Base-by-base conservation (phyloP, 305 asterid species). In the Solanum aculeatissimum region DNA sequence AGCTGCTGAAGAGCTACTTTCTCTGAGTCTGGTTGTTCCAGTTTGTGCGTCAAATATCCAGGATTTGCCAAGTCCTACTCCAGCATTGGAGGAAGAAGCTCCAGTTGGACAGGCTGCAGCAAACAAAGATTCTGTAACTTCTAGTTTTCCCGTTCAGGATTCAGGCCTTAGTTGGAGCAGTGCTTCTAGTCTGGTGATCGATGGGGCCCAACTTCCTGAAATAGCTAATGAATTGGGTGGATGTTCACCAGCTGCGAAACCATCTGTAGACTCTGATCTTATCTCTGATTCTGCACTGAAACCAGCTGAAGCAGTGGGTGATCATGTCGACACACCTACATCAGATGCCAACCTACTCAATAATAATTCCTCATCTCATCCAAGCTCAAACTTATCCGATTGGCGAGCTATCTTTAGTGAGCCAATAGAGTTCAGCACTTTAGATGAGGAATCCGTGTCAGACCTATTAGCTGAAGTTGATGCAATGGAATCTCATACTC, bases 171-270 rank as follows among this genome's bases (percentile, higher is more conserved):
- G 88, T 87, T 93, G 97, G 95, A 87, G 87, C 60, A 80, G 57
- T 84, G 87, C 89, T 63, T 71, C 95, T 55, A 84, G 81, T 85
- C 86, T 88, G 21, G 93, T 80, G 38, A 86, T 87, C 42, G 89
- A 89, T 51, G 89, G 89, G 75, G 79, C 88, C 51, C 93, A 90
- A 86, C 88, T 92, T 43, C 92, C 92, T 15, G 94, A 90, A 83
- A 88, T 90, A 62, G 90, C 89, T 21, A 88, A 88, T 55, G 96
- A 91, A 82, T 92, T 98, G 98, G 89, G 92, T 45, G 93, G 95
- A 83, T 90, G 88, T 90, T 86, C 97, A 81, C 90, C 79, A 27
- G 62, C 84, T 65, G 87, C 89, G 55, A 91, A 89, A 88, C 86
- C 89, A 27, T 86, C 92, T 77, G 72, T 86, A 10, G 87, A 66